Percentiles rank a stretch among this genome's conserved stretches.
Evolutionary conservation across 2,329 filamentous ascomycete species (phyloP).

Genomic region (Cercospora brassicicola): DNA sequence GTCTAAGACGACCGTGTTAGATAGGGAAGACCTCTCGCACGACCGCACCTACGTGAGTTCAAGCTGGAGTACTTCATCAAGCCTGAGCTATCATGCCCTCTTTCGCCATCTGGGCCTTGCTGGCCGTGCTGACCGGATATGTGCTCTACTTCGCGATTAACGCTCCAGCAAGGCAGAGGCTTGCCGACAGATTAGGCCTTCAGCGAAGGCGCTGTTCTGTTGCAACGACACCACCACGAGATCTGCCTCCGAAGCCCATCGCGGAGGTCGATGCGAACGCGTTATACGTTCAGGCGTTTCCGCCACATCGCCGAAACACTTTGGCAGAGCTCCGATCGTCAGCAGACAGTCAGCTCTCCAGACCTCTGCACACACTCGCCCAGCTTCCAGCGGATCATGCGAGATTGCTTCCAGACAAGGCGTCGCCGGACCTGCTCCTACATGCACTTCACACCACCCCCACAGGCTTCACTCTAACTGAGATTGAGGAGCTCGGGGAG

Average conservation of each 20-base stretch:
- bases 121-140: neutral
- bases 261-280: neutral
- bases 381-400: conserved; percentile 22
- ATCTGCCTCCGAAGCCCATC: neutral
- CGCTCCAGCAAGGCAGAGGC: neutral
- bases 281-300: neutral
- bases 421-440: conserved; percentile 25
- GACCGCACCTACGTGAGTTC: too few relatives aligned
- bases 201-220: neutral
- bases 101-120: neutral
- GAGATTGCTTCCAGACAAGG: conserved; percentile 30
- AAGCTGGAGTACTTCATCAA: neutral
- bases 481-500: conserved; percentile 68
- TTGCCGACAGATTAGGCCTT: neutral
- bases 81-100: neutral
- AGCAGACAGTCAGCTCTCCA: neutral
- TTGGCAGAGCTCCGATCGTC: neutral
- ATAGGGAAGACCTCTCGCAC: neutral
- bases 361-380: neutral
- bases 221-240: neutral
- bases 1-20: neutral
- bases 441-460: conserved; percentile 48
- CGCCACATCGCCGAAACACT: neutral
- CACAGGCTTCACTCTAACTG: conserved; percentile 68
- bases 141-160: neutral